Conservation (phyloP, 768 basidiomycete genomes). For the Epithele typhae region DNA sequence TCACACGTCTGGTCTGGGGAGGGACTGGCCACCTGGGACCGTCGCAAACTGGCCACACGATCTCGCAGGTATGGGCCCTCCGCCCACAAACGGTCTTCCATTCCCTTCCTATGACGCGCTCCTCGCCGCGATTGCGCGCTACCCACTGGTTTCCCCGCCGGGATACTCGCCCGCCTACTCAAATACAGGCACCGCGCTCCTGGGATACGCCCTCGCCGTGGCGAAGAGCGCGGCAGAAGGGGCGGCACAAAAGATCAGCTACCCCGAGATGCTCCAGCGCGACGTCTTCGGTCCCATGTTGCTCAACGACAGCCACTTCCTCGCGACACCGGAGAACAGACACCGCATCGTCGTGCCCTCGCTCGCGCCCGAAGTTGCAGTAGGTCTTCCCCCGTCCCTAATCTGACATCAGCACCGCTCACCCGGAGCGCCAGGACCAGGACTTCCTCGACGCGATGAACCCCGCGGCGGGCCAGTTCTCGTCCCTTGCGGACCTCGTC, state of each 20-base stretch:
- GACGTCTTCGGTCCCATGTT: conserved; percentile 47
- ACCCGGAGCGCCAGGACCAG: conserved; percentile 36
- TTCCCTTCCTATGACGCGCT: conserved; percentile 31
- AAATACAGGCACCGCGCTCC: conserved; percentile 32
- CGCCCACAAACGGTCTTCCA: conserved; percentile 25
- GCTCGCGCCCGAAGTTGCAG: conserved; percentile 31
- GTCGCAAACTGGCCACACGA: conserved; percentile 38
- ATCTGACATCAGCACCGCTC: conserved; percentile 3
- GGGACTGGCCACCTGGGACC: conserved; percentile 33
- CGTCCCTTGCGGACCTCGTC: conserved; percentile 42
- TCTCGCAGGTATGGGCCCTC: conserved; percentile 24
- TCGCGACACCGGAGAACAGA: conserved; percentile 31
- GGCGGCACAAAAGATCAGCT: not conserved
- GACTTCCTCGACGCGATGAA: conserved; percentile 37
- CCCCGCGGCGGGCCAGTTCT: conserved; percentile 47
- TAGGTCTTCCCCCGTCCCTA: conserved; percentile 15
- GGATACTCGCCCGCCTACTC: conserved; percentile 42
- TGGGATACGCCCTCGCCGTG: conserved; percentile 34
- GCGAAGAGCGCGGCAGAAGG: conserved; percentile 21
- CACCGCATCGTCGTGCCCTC: conserved; percentile 38
- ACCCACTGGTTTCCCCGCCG: conserved; percentile 39
- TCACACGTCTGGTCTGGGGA: conserved; percentile 31
- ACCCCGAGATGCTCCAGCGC: conserved; percentile 41
- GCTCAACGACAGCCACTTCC: conserved; percentile 41
- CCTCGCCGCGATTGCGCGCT: conserved; percentile 32